A percentile compares a stretch with the other conserved stretches of the same genome.
Conservation (phyloP, 257 asterid species). For the Solanum chiquidenum region DNA sequence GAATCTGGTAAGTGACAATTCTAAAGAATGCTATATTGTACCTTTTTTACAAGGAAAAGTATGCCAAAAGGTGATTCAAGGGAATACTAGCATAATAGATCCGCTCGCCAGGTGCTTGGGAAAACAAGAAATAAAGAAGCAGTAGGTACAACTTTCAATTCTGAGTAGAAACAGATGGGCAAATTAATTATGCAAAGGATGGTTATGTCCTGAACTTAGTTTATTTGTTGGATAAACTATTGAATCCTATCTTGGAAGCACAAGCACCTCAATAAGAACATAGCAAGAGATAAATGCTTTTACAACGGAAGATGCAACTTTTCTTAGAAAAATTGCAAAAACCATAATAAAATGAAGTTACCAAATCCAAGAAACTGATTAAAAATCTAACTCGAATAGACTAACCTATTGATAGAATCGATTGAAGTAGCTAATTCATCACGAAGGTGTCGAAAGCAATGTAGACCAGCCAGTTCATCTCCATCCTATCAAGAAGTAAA, state of each 20-base stretch:
- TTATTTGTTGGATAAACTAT: not conserved
- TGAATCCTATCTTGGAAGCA: not conserved
- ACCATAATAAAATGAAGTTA: not conserved
- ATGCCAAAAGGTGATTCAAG: not conserved
- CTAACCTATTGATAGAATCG: conserved; percentile 91
- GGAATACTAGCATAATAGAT: not conserved
- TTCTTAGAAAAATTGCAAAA: not conserved
- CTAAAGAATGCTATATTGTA: not conserved
- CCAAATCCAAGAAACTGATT: not conserved
- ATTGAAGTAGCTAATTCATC: conserved; percentile 71
- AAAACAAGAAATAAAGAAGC: not conserved
- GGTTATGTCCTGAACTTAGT: not conserved
- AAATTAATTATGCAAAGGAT: not conserved
- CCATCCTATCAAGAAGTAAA: conserved; percentile 43
- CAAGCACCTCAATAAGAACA: not conserved
- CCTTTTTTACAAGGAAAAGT: not conserved
- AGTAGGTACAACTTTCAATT: not conserved
- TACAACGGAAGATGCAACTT: not conserved
- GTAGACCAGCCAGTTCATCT: conserved; percentile 90
- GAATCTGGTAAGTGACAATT: conserved; percentile 62
- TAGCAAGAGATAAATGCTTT: not conserved
- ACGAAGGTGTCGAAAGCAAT: conserved; percentile 96
- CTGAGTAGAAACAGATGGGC: not conserved
- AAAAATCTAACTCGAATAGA: conserved; percentile 4
- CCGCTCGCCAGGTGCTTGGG: not conserved